Conservation (phyloP, 1,284 basidiomycete genomes). For the Vanrija pseudolonga region DNA sequence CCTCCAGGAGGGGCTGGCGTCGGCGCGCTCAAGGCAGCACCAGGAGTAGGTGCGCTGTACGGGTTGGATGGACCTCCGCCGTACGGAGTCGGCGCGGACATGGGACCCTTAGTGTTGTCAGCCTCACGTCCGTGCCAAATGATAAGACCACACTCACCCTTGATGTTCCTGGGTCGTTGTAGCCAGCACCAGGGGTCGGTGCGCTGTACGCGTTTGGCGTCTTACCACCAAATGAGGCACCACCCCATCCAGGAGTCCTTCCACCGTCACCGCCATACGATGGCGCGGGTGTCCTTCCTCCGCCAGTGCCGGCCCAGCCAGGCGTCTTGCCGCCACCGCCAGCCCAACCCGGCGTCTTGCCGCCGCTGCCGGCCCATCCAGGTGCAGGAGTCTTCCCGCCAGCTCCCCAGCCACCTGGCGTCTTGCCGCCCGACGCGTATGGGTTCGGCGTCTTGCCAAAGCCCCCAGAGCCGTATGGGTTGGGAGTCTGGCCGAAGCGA, state of each 20-base stretch:
- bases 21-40: constrained; percentile 44
- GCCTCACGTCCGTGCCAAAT: not conserved
- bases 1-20: constrained; percentile 51
- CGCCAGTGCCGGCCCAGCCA: constrained; percentile 18
- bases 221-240: constrained; percentile 28
- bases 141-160: constrained; percentile 19
- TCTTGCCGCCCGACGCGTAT: constrained; percentile 58
- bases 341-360: constrained; percentile 58
- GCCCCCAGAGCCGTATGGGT: constrained; percentile 59
- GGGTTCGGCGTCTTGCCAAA: constrained; percentile 64
- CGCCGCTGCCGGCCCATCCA: constrained; percentile 17
- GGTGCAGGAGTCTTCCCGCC: constrained; percentile 47
- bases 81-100: constrained; percentile 55
- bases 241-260: constrained; percentile 45
- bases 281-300: constrained; percentile 34
- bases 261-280: constrained; percentile 36
- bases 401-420: constrained; percentile 48
- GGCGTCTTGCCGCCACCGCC: constrained; percentile 48
- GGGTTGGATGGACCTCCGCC: constrained; percentile 32
- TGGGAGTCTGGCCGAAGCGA: constrained; percentile 63
- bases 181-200: constrained; percentile 27
- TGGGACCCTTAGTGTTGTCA: constrained; percentile 1
- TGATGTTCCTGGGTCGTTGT: constrained; percentile 35
- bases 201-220: constrained; percentile 61
- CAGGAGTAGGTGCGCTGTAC: constrained; percentile 42